Base-by-base conservation (phyloP, 345 rosid species). In the Brassica nigra region DNA sequence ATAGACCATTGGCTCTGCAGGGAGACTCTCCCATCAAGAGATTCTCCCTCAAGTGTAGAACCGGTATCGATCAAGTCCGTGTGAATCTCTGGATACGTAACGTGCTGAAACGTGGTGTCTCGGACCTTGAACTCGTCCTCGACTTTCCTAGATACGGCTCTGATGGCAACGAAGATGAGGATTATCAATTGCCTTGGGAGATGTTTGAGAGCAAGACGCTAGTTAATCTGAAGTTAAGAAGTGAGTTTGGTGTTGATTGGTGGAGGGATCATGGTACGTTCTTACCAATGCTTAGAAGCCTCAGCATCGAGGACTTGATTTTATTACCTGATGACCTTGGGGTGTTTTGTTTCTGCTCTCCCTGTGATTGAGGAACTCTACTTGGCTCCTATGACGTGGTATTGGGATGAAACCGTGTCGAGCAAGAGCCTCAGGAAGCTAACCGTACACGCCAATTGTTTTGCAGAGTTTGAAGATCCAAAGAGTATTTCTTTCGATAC, bases 371-470 rank as follows among this genome's bases (percentile, higher is more conserved):
- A 76, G 79, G 8, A 58, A 1, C 16, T 76, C 2, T 52, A 1
- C 20, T 0, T 77, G 36, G 3, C 0, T 62, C 0, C 6, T 77
- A 2, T 47, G n/a, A 0, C 0, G 2, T 34, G 75, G 63, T 0
- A 49, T n/a, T 12, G 0, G 15, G 3, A 47, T 31, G 54, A 3
- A 49, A 62, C 1, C 2, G 5, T 77, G 4, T 70, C 75, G 52
- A 70, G 55, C 49, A 64, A 37, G 4, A 47, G 64, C 63, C 80
- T 77, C 70, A 77, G 31, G 70, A 33, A 5, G 7, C 33, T 76
- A 1, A 0, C 6, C 8, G 0, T 47, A 12, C 14, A 47, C 1
- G 55, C 16, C 55, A 12, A 47, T 12, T 16, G 16, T 14, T 14
- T 47, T 47, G 55, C 12, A 3, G 6, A 4, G 16, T 47, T 47